Evolutionary conservation across 345 rosid species (phyloP).

Genomic region (Arabis alpina): DNA sequence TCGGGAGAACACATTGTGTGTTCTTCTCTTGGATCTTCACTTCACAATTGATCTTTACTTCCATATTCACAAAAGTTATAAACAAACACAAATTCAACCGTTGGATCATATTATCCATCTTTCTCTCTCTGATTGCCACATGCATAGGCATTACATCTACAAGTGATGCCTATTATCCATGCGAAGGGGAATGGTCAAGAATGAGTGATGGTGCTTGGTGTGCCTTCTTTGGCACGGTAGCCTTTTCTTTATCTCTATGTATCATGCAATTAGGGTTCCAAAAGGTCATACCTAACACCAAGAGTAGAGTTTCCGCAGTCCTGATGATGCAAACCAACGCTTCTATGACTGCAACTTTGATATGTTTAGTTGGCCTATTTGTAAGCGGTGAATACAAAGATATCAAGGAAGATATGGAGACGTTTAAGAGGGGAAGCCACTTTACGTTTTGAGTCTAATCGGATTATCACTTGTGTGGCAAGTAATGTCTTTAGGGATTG

Average conservation of each 20-base stretch:
- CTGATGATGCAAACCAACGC: conserved; percentile 31
- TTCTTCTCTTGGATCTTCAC: conserved; percentile 49
- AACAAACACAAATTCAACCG: conserved; percentile 54
- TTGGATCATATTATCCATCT: conserved; percentile 49
- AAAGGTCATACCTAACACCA: conserved; percentile 20
- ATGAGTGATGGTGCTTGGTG: conserved; percentile 40
- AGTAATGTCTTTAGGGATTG: conserved; percentile 44
- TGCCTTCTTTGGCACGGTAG: conserved; percentile 48
- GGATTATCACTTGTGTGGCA: conserved; percentile 44
- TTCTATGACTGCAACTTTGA: conserved; percentile 37
- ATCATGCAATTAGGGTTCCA: conserved; percentile 49
- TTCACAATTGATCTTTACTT: conserved; percentile 54
- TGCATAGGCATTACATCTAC: conserved; percentile 45
- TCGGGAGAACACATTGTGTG: conserved; percentile 44
- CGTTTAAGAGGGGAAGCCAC: conserved; percentile 34
- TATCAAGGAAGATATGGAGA: conserved; percentile 25
- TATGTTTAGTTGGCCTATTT: conserved; percentile 40
- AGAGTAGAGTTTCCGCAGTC: conserved; percentile 32
- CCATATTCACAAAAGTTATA: conserved; percentile 48
- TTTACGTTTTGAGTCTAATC: conserved; percentile 33
- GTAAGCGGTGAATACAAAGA: conserved; percentile 25
- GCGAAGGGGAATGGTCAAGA: conserved; percentile 22
- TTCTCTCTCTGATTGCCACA: conserved; percentile 43
- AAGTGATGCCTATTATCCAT: conserved; percentile 42
- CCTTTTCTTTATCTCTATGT: conserved; percentile 48